Evolutionary conservation across 495 filamentous ascomycete species (phyloP), one percentile per base, ranked within the genome.

Genomic region (Daldinia loculata): DNA sequence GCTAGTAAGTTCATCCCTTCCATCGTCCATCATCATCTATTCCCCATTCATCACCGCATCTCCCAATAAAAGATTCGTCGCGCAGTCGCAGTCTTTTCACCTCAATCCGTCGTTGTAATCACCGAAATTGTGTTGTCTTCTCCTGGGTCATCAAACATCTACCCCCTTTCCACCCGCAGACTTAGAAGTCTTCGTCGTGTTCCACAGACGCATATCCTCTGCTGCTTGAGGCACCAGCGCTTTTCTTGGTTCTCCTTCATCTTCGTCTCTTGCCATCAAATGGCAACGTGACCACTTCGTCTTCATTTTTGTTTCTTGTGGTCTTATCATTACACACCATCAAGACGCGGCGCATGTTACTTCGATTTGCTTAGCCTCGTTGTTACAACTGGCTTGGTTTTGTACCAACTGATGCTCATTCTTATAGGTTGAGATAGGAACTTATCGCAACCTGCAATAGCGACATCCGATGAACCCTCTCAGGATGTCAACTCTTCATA

Each of bases 401-500:
- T 29, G 34, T 29, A 19, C 36, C 38, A 48, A 70, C n/a, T 30
- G 32, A 62, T 12, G 22, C 8, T 26, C 29, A 8, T 48, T 57
- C 11, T 45, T n/a, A 24, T 29, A 68, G 66, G 30, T 17, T 17
- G 19, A 50, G 5, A 36, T n/a, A 64, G 19, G 29, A 63, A 17
- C 2, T 19, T 30, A 63, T 53, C 60, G 6, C 15, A 34, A 36
- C 4, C 12, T 29, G 24, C 22, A 29, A 30, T 2, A 22, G 22
- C n/a, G 12, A 24, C 22, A 45, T 29, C 27, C 24, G 14, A 19
- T 38, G 38, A 58, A n/a, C 43, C 43, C 14, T 52, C 36, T 56
- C 48, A 53, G 2, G 1, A 73, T 73, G 70, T 56, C 66, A 19
- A 43, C 24, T 17, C 51, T 62, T 41, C 26, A 43, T 8, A 66